These are phyloP conservation scores for Apiospora malaysiana DNA, from an alignment of 2,329 filamentous ascomycete genomes.

Conservation along the genomic window DNA sequence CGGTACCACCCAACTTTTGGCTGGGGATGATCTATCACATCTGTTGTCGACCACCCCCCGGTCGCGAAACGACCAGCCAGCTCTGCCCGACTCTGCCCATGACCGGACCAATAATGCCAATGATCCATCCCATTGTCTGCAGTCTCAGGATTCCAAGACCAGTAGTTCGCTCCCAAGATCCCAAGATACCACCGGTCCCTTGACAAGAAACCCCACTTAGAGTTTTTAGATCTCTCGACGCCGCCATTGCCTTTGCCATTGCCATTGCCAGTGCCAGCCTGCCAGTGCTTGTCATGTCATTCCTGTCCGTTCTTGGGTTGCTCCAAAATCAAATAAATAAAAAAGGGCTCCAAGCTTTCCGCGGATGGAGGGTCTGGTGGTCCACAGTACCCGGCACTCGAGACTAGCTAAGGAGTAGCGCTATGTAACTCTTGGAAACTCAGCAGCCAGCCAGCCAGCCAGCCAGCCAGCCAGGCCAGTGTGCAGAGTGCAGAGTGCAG, in stretches of 20 bases:
- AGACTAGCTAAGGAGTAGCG: conserved; percentile 1
- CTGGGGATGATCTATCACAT: conserved; percentile 7
- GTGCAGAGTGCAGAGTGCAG: too few species aligned
- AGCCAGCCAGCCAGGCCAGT: neutral
- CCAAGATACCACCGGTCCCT: conserved; percentile 5
- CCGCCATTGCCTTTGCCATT: neutral
- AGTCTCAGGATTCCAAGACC: conserved; percentile 2
- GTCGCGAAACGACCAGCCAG: conserved; percentile 13
- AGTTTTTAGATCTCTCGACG: conserved; percentile 6
- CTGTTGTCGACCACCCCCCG: neutral
- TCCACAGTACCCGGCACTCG: neutral
- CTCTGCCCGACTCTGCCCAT: neutral
- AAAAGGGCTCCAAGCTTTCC: neutral
- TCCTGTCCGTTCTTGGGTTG: neutral
- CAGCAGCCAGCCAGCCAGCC: neutral
- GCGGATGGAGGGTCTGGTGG: neutral
- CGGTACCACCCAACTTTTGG: neutral
- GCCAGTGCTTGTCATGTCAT: too few species aligned
- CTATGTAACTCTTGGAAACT: conserved; percentile 16
- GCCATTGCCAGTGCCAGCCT: too few species aligned
- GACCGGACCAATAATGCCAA: conserved; percentile 8
- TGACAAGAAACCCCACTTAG: neutral
- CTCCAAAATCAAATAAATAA: neutral
- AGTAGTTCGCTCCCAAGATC: neutral
- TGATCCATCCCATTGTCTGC: conserved; percentile 4